A percentile compares a stretch with the other conserved stretches of the same genome.
These are phyloP conservation scores for Trametes versicolor DNA, from an alignment of 1,284 basidiomycete genomes.

Conservation along the genomic window DNA sequence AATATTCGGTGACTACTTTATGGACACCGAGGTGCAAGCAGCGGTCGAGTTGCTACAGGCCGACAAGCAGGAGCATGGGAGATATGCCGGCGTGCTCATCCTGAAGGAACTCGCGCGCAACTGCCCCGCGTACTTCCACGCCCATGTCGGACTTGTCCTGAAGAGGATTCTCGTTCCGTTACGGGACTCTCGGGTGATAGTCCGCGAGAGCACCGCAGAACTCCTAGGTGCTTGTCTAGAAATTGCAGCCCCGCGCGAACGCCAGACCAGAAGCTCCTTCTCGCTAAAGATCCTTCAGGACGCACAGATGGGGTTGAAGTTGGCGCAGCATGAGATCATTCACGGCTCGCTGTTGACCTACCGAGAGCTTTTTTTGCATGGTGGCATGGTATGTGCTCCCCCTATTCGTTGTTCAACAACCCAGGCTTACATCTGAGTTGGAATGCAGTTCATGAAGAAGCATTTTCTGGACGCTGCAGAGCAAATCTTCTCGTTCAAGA, in stretches of 20 bases:
- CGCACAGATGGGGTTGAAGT: constrained; percentile 88
- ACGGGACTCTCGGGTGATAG: constrained; percentile 84
- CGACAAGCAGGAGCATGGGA: constrained; percentile 77
- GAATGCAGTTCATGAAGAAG: constrained; percentile 88
- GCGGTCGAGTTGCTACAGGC: constrained; percentile 84
- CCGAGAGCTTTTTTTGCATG: constrained; percentile 91
- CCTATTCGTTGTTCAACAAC: not conserved
- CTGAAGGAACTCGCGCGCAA: constrained; percentile 91
- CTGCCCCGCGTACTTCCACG: constrained; percentile 86
- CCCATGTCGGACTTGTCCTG: constrained; percentile 87
- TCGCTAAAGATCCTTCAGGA: constrained; percentile 88
- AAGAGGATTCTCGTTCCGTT: constrained; percentile 92
- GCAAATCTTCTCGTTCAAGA: constrained; percentile 88
- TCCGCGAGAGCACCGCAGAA: constrained; percentile 92
- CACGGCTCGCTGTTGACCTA: constrained; percentile 95
- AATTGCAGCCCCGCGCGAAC: constrained; percentile 80
- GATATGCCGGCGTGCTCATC: constrained; percentile 89
- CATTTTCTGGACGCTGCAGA: constrained; percentile 91
- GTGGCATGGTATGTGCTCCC: constrained; percentile 77
- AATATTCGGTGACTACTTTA: constrained; percentile 86
- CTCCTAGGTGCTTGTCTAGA: constrained; percentile 90
- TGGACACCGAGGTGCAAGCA: constrained; percentile 86
- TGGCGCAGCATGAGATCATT: constrained; percentile 85
- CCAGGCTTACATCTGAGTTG: not conserved
- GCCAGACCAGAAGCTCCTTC: constrained; percentile 72